These are phyloP conservation scores for Pseudocercospora fijiensis DNA, from an alignment of 2,329 filamentous ascomycete species.

Conservation along the genomic window DNA sequence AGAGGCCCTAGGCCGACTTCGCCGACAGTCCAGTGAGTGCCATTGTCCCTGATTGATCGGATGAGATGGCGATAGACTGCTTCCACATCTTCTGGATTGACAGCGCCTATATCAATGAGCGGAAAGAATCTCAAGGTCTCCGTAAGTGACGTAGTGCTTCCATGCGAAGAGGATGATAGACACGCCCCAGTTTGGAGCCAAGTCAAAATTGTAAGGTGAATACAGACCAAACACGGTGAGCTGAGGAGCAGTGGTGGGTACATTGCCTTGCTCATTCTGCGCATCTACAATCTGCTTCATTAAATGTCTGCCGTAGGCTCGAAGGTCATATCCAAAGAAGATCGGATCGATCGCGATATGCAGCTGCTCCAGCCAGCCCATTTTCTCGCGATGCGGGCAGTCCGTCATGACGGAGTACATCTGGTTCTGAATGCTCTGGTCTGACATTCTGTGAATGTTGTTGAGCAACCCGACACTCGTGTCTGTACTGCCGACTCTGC, in stretches of 20 bases:
- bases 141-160: not conserved
- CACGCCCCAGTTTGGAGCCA: not conserved
- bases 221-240: not conserved
- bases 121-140: not conserved
- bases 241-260: not conserved
- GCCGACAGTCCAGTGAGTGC: not conserved
- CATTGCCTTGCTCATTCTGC: not conserved
- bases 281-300: not conserved
- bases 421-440: not conserved
- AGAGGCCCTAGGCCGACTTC: not conserved
- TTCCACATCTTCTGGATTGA: not conserved
- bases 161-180: not conserved
- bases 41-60: not conserved
- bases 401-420: not conserved
- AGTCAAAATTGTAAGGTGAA: not conserved
- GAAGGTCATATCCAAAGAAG: not conserved
- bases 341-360: not conserved
- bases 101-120: not conserved
- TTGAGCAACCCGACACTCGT: not conserved
- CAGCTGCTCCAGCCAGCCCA: not conserved
- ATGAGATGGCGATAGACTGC: not conserved
- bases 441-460: not conserved
- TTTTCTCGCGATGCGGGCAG: not conserved
- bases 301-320: not conserved
- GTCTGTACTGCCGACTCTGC: not conserved